These are phyloP conservation scores for Diaporthe ampelina DNA, from an alignment of 2,329 filamentous ascomycete genomes.

Conservation along the genomic window DNA sequence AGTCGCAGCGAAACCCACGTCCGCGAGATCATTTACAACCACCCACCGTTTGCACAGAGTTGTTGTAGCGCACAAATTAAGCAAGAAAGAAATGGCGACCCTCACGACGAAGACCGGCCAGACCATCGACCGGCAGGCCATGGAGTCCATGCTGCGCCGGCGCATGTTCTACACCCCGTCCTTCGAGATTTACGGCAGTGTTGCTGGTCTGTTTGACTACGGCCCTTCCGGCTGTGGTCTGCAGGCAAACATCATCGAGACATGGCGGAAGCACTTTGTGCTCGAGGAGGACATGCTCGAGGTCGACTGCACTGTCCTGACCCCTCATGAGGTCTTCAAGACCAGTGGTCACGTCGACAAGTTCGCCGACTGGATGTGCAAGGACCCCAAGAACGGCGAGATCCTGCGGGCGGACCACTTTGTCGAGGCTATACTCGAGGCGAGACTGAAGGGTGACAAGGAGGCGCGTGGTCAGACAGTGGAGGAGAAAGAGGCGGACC, in stretches of 20 bases:
- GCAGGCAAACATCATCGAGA: conserved; percentile 88
- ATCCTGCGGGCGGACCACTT: conserved; percentile 97
- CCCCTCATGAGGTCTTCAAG: conserved; percentile 93
- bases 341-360: conserved; percentile 97
- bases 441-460: conserved; percentile 89
- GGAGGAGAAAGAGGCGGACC: conserved; percentile 80
- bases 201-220: conserved; percentile 92
- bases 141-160: conserved; percentile 89
- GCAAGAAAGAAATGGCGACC: conserved; percentile 38
- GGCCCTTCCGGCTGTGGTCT: conserved; percentile 89
- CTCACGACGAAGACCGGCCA: conserved; percentile 87
- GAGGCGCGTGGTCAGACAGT: conserved; percentile 88
- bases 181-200: conserved; percentile 95
- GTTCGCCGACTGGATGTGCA: conserved; percentile 99
- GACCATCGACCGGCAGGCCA: conserved; percentile 83
- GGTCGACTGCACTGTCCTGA: conserved; percentile 94
- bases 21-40: conserved; percentile 36
- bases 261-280: conserved; percentile 95
- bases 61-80: not conserved
- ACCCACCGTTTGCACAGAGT: conserved; percentile 10
- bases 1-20: conserved; percentile 32
- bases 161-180: conserved; percentile 95
- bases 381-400: conserved; percentile 97
- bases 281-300: conserved; percentile 96
- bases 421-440: conserved; percentile 93